Evolutionary conservation across 192 early-diverging fungal species (phyloP), one percentile per base, ranked within the genome.

Genomic region (Coemansia sp.): DNA sequence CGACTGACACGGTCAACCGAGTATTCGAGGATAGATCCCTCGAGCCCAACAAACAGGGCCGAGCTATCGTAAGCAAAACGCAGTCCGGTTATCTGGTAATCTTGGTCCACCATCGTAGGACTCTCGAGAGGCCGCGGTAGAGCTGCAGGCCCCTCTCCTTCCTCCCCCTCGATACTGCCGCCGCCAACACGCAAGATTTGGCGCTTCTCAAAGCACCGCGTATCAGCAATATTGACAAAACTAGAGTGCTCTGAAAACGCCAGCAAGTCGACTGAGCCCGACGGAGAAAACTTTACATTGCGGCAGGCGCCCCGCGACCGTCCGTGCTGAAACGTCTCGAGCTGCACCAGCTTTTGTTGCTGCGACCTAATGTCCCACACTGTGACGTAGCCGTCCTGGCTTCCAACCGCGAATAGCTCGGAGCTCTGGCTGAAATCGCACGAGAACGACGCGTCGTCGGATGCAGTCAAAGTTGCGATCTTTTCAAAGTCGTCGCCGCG

Each of bases 391-490:
- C 97, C 97, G 75, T 97, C 93, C 74, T 96, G 94, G 77, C 90
- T 95, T 11, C 95, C 95, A 1, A 98, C 95, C 0, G 97, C 97
- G 86, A 98, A 98, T 69, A 90, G 93, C 64, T 95, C 92, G 1
- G 93, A 94, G n/a, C 89, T 84, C 60, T 95, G 94, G 73, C 92
- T 97, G 94, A 95, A 98, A 29, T 96, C 89, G 74, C 95, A 96
- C 7, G 93, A 96, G 65, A 97, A 98, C 9, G 92, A 91, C 0
- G 97, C 93, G 61, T 96, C 94, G 40, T 84, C 89, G 12, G 88
- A 86, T 0, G 89, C 94, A 83, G 74, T 90, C 70, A 93, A 79
- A 11, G 90, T 91, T 0, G 85, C 85, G n/a, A 93, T 86, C 58
- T 85, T 75, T 64, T 89, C 84, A 72, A 95, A 97, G 3, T 77